Percentiles rank a stretch among this genome's conserved stretches.
Evolutionary conservation across 202 grass and related monocot species (phyloP).

Genomic region (Setaria viridis): DNA sequence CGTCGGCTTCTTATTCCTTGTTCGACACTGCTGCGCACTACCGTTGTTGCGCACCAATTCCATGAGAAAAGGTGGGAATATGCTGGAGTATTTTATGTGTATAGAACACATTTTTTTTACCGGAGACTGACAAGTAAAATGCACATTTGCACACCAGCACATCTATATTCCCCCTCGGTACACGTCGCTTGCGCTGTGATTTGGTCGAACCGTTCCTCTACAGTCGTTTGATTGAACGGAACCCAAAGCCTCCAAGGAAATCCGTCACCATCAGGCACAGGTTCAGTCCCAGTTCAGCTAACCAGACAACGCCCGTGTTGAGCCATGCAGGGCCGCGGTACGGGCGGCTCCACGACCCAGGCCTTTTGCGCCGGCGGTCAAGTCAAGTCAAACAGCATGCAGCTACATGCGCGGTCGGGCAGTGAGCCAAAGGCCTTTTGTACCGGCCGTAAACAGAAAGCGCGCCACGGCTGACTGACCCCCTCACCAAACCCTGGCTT

Average conservation of each 20-base stretch:
- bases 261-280: background rate
- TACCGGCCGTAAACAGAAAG: constrained; percentile 26
- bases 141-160: too few relatives aligned
- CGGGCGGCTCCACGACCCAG: background rate
- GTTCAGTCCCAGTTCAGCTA: too few relatives aligned
- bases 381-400: constrained; percentile 26
- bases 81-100: too few relatives aligned
- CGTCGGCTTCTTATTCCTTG: background rate
- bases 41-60: too few relatives aligned
- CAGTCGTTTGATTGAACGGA: background rate
- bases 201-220: background rate
- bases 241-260: background rate
- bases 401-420: background rate
- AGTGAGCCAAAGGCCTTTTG: constrained; percentile 16
- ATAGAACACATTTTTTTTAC: too few relatives aligned
- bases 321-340: background rate
- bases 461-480: too few relatives aligned
- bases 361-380: background rate
- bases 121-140: too few relatives aligned
- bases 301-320: background rate
- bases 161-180: too few relatives aligned
- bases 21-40: too few relatives aligned
- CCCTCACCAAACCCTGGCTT: background rate
- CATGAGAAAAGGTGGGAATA: too few relatives aligned
- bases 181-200: background rate